phyloP scores from a whole-genome alignment of 2,329 filamentous ascomycete species.

The Arthrobotrys pseudoclavata region DNA sequence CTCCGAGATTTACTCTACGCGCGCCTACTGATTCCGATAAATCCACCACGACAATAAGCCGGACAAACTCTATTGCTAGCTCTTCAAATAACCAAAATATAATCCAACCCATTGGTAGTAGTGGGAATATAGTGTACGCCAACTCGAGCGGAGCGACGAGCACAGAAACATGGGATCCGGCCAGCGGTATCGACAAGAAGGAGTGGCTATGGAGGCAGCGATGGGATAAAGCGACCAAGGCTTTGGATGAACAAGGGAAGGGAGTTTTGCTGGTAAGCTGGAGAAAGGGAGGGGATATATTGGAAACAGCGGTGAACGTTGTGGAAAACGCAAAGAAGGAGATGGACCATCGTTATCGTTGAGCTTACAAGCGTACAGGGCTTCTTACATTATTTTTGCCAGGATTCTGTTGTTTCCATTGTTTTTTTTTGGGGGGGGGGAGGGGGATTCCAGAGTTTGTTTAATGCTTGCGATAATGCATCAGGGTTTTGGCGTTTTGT shows the following conservation, averaged over 20 bases:
- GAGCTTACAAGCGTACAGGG: neutral
- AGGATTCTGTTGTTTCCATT: conserved; percentile 5
- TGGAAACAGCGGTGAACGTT: conserved; percentile 75
- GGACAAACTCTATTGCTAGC: conserved; percentile 38
- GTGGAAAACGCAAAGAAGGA: conserved; percentile 72
- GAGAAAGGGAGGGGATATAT: conserved; percentile 79
- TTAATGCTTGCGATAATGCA: conserved; percentile 20
- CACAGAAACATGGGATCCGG: conserved; percentile 61
- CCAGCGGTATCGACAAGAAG: conserved; percentile 73
- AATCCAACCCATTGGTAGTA: conserved; percentile 59
- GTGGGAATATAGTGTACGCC: conserved; percentile 42
- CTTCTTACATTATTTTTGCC: neutral
- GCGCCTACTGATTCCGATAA: conserved; percentile 61
- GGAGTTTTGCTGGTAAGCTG: conserved; percentile 80
- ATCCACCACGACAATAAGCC: conserved; percentile 63
- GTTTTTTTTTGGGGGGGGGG: too few relatives aligned
- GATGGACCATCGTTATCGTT: conserved; percentile 64
- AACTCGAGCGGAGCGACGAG: conserved; percentile 61
- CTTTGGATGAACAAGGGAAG: conserved; percentile 71
- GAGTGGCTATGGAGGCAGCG: conserved; percentile 79
- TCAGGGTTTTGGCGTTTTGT: conserved; percentile 6
- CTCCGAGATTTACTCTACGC: conserved; percentile 49
- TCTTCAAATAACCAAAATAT: conserved; percentile 23
- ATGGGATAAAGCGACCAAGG: conserved; percentile 75
- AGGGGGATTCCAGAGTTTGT: conserved; percentile 7